Percentiles rank a stretch among this genome's conserved stretches.
These are phyloP conservation scores for Favolaschia claudopus DNA, from an alignment of 768 basidiomycete genomes.

Conservation along the genomic window DNA sequence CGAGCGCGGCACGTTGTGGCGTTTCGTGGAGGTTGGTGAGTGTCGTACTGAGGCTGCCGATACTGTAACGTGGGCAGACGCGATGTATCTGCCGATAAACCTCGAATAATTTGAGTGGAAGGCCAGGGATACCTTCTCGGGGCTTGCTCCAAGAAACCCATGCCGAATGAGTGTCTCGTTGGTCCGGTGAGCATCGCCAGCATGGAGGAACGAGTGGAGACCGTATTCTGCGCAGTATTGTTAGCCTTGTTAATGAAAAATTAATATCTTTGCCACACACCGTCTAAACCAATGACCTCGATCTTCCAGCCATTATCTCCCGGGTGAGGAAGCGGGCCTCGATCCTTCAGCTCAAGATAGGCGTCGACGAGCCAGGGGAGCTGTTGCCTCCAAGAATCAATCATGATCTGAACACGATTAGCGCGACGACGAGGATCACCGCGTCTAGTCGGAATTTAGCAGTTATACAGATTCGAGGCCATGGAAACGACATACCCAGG, in stretches of 20 bases:
- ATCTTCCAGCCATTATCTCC: background rate
- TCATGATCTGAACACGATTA: background rate
- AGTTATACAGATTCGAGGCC: background rate
- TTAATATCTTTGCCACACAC: background rate
- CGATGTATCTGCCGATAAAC: conserved; percentile 33
- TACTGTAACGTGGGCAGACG: conserved; percentile 31
- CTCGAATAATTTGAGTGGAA: conserved; percentile 28
- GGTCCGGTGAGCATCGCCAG: background rate
- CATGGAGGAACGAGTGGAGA: background rate
- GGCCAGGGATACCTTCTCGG: conserved; percentile 22
- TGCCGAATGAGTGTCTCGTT: conserved; percentile 26
- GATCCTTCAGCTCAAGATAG: background rate
- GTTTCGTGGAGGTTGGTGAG: conserved; percentile 26
- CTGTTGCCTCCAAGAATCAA: conserved; percentile 3
- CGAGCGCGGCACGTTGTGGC: background rate
- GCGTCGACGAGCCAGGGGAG: background rate
- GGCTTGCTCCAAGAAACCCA: conserved; percentile 33
- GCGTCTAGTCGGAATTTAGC: background rate
- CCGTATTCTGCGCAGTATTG: background rate
- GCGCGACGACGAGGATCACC: conserved; percentile 1
- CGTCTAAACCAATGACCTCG: background rate
- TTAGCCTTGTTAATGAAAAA: background rate
- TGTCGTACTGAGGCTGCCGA: conserved; percentile 23
- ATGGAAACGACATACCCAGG: background rate
- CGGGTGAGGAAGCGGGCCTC: background rate